Percentiles rank a stretch among this genome's conserved stretches.
These are phyloP conservation scores for Botrytis cinerea DNA, from an alignment of 2,329 filamentous ascomycete genomes.

Conservation along the genomic window DNA sequence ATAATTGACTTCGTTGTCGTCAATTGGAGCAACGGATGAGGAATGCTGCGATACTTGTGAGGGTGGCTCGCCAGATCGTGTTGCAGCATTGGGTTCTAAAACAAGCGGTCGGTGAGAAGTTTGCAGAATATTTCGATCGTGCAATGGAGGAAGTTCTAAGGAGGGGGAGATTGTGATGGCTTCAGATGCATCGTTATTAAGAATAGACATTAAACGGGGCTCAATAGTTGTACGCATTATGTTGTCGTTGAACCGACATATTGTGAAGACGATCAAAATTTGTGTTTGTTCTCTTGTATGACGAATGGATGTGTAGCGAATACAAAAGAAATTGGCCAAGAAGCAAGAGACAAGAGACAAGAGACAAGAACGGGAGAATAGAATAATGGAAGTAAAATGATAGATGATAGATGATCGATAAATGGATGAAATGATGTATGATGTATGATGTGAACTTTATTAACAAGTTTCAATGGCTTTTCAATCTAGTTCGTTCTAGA, in stretches of 20 bases:
- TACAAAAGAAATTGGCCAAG: background rate
- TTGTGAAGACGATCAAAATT: constrained; percentile 17
- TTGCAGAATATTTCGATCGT: constrained; percentile 49
- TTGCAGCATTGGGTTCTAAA: constrained; percentile 52
- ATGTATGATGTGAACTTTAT: background rate
- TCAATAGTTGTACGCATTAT: constrained; percentile 55
- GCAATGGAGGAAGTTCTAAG: constrained; percentile 57
- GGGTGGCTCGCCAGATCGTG: constrained; percentile 33
- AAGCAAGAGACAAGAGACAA: too few relatives aligned
- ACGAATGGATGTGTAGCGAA: background rate
- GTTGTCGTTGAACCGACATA: constrained; percentile 7
- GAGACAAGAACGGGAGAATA: background rate
- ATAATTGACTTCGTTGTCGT: constrained; percentile 40
- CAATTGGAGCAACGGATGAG: constrained; percentile 26
- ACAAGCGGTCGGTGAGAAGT: constrained; percentile 49
- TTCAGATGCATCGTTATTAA: constrained; percentile 56
- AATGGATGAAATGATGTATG: background rate
- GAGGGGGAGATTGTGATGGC: constrained; percentile 41
- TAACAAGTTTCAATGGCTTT: background rate
- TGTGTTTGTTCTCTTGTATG: background rate
- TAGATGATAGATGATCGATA: background rate
- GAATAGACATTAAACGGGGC: constrained; percentile 65
- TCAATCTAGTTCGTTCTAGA: background rate
- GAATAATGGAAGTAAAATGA: background rate
- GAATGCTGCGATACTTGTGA: constrained; percentile 30